These are phyloP conservation scores for Purpureocillium takamizusanense DNA, from an alignment of 2,329 filamentous ascomycete genomes.

Conservation along the genomic window DNA sequence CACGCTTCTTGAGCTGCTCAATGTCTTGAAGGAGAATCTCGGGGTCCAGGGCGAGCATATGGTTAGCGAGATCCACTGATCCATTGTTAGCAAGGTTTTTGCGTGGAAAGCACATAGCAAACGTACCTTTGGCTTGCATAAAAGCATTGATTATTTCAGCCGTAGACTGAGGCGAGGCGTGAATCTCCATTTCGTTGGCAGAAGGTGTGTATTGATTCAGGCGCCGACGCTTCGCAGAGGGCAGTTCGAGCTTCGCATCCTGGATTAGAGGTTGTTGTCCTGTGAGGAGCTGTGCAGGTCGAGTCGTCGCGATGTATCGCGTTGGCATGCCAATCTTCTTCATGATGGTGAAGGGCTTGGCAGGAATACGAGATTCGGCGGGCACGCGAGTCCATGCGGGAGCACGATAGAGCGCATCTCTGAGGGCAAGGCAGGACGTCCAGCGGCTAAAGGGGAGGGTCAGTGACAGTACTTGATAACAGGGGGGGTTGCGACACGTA, in stretches of 20 bases:
- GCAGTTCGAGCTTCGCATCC: slow-evolving; percentile 4
- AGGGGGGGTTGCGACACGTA: no score
- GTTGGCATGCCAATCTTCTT: not conserved
- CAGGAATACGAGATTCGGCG: not conserved
- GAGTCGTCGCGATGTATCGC: not conserved
- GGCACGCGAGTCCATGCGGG: slow-evolving; percentile 1
- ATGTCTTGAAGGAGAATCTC: slow-evolving; percentile 2
- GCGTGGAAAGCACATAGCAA: no score
- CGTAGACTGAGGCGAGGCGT: slow-evolving; percentile 2
- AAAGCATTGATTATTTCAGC: slow-evolving; percentile 4
- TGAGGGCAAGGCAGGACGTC: not conserved
- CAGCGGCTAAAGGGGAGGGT: no score
- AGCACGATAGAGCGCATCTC: not conserved
- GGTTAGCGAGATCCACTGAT: slow-evolving; percentile 14
- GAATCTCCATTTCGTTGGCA: not conserved
- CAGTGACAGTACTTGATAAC: no score
- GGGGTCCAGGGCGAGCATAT: slow-evolving; percentile 4
- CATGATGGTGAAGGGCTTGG: not conserved
- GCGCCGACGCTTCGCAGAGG: slow-evolving; percentile 2
- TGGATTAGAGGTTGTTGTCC: not conserved
- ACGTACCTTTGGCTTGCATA: slow-evolving; percentile 21
- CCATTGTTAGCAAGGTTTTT: slow-evolving; percentile 13
- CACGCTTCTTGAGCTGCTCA: not conserved
- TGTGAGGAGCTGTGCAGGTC: not conserved
- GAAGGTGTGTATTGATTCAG: slow-evolving; percentile 1